Percentiles rank a stretch among this genome's conserved stretches.
Evolutionary conservation across 208 protist genomes (phyloP).

Genomic region (Wallacemonas collosoma): DNA sequence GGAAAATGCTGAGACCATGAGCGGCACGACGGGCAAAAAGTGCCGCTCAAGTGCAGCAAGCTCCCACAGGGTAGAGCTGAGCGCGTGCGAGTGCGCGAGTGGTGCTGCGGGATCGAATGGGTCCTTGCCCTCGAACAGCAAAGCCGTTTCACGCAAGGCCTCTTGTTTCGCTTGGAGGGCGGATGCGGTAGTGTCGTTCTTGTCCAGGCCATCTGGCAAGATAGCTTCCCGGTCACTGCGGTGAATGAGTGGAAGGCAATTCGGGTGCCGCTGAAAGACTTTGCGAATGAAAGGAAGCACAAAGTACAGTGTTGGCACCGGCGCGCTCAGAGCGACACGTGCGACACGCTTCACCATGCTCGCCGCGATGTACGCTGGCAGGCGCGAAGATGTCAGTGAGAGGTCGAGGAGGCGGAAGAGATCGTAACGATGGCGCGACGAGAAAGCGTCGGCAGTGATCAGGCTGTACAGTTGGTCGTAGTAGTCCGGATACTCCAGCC

Average conservation of each 20-base stretch:
- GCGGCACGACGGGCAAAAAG: conserved; percentile 80
- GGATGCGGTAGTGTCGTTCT: conserved; percentile 11
- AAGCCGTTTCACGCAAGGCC: conserved; percentile 49
- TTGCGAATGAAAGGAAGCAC: conserved; percentile 83
- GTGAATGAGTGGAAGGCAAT: conserved; percentile 89
- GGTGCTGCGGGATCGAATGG: conserved; percentile 58
- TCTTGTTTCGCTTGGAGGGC: conserved; percentile 37
- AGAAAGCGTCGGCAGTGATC: conserved; percentile 77
- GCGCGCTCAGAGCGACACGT: conserved; percentile 63
- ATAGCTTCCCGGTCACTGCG: conserved; percentile 69
- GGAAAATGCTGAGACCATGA: conserved; percentile 84
- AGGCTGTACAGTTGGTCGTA: conserved; percentile 92
- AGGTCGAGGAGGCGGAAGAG: conserved; percentile 87
- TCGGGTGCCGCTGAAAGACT: conserved; percentile 84
- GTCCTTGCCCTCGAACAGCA: conserved; percentile 80
- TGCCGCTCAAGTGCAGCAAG: conserved; percentile 84
- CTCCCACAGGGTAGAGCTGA: conserved; percentile 90
- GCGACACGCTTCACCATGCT: conserved; percentile 80
- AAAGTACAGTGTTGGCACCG: conserved; percentile 87
- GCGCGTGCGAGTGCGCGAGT: conserved; percentile 52
- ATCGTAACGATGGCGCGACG: conserved; percentile 85
- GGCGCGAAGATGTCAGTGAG: conserved; percentile 77
- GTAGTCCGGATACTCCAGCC: conserved; percentile 90
- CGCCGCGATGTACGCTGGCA: conserved; percentile 84
- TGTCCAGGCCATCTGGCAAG: conserved; percentile 35